phyloP scores from a whole-genome alignment of 495 filamentous ascomycete genomes.

The Aspergillus hancockii region DNA sequence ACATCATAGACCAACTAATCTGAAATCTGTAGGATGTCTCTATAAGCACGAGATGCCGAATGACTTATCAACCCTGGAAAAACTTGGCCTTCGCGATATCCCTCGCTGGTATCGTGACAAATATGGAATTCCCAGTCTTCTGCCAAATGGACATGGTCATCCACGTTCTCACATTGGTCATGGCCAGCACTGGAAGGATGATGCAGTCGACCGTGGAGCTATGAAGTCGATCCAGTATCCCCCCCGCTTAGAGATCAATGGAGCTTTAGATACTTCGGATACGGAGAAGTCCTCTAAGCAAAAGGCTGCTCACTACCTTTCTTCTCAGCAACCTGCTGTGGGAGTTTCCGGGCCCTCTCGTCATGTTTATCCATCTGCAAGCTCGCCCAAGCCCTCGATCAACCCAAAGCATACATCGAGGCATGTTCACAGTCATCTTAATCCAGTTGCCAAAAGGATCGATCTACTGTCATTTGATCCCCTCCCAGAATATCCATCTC shows the following conservation, averaged over 20 bases:
- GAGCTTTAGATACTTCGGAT: conserved; percentile 12
- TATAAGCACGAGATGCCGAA: conserved; percentile 87
- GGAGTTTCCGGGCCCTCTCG: conserved; percentile 11
- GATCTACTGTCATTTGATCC: conserved; percentile 26
- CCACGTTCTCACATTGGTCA: conserved; percentile 18
- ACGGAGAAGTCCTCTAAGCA: conserved; percentile 18
- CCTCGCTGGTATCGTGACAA: conserved; percentile 60
- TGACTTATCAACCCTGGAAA: conserved; percentile 56
- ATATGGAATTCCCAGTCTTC: conserved; percentile 34
- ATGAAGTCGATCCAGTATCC: conserved; percentile 27
- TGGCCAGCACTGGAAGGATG: conserved; percentile 20
- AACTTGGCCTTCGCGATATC: conserved; percentile 59
- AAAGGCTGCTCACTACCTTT: conserved; percentile 10
- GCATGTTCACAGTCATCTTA: conserved; percentile 9
- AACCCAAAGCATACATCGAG: conserved; percentile 16
- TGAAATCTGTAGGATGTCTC: conserved; percentile 57
- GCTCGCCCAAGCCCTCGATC: conserved; percentile 10
- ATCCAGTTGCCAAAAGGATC: conserved; percentile 15
- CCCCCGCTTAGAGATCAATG: conserved; percentile 16
- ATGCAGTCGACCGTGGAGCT: conserved; percentile 11
- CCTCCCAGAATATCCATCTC: conserved; percentile 16
- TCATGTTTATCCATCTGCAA: conserved; percentile 6
- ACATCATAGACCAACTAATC: conserved; percentile 11
- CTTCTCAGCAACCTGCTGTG: conserved; percentile 14
- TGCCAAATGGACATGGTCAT: conserved; percentile 19